phyloP scores from a whole-genome alignment of 305 asterid species.

The Plantago coronopus region DNA sequence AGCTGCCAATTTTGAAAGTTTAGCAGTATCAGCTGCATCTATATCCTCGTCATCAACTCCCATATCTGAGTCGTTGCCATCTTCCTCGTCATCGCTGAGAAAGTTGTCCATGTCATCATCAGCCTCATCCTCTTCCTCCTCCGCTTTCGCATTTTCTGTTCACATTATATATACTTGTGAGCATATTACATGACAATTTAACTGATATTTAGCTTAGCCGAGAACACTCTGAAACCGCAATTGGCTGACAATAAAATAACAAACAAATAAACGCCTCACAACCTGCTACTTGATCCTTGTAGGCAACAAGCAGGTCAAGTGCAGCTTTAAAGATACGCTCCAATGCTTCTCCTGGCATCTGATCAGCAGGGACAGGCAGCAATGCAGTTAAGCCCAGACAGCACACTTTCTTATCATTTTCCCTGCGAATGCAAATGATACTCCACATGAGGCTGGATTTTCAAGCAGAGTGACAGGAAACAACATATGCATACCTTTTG shows the following conservation, averaged over 20 bases:
- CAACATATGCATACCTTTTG: slow-evolving; percentile 48
- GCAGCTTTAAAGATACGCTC: slow-evolving; percentile 89
- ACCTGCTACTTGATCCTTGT: slow-evolving; percentile 99
- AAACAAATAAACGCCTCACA: slow-evolving; percentile 9
- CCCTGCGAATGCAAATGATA: slow-evolving; percentile 50
- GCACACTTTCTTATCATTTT: slow-evolving; percentile 92
- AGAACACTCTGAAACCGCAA: slow-evolving; percentile 5
- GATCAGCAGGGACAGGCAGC: slow-evolving; percentile 87
- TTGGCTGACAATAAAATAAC: slow-evolving; percentile 10
- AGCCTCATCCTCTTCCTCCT: slow-evolving; percentile 53
- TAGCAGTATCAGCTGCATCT: slow-evolving; percentile 70
- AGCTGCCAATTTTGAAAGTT: slow-evolving; percentile 77
- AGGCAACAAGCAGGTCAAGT: slow-evolving; percentile 93
- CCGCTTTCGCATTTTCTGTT: slow-evolving; percentile 79
- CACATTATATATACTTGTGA: slow-evolving; percentile 6
- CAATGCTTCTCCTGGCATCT: slow-evolving; percentile 80
- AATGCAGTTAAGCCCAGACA: slow-evolving; percentile 93
- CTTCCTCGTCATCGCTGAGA: slow-evolving; percentile 63
- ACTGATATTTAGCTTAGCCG: not conserved
- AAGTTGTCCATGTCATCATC: slow-evolving; percentile 75
- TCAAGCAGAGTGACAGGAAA: not conserved
- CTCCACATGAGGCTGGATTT: not conserved
- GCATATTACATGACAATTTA: not conserved
- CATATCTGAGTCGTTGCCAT: slow-evolving; percentile 82
- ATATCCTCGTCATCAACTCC: slow-evolving; percentile 87